Evolutionary conservation across 805 yeast genomes (phyloP).

Genomic region (Hanseniaspora guilliermondii): DNA sequence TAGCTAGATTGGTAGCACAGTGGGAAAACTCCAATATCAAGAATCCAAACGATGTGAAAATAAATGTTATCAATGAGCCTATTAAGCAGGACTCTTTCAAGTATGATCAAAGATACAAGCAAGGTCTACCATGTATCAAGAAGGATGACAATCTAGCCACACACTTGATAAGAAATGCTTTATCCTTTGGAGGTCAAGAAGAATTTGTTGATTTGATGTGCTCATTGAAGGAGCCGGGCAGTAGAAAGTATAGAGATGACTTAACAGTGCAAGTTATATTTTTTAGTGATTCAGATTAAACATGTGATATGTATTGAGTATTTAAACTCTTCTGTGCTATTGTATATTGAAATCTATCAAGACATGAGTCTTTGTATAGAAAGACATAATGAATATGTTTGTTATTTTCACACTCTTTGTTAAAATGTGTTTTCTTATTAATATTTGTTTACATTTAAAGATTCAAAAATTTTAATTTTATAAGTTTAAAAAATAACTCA

Average conservation of each 20-base stretch:
- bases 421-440: no score
- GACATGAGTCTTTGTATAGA: no score
- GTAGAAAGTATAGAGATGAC: constrained; percentile 89
- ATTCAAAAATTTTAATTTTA: no score
- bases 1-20: constrained; percentile 78
- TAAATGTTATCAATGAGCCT: constrained; percentile 40
- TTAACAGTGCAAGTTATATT: constrained; percentile 91
- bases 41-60: constrained; percentile 51
- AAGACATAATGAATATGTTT: no score
- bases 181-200: constrained; percentile 74
- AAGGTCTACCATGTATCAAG: constrained; percentile 29
- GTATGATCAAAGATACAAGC: constrained; percentile 30
- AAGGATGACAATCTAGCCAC: constrained; percentile 87
- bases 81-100: constrained; percentile 56
- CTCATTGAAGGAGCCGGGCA: constrained; percentile 80
- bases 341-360: no score
- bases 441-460: no score
- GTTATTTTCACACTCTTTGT: no score
- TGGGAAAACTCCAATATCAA: constrained; percentile 36
- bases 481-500: no score
- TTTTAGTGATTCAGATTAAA: constrained; percentile 47
- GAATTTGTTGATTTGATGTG: constrained; percentile 82
- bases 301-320: neutral
- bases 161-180: constrained; percentile 84
- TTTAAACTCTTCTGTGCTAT: no score